Conservation (phyloP, 352 stramenopile genomes). For the Phytophthora idaei region DNA sequence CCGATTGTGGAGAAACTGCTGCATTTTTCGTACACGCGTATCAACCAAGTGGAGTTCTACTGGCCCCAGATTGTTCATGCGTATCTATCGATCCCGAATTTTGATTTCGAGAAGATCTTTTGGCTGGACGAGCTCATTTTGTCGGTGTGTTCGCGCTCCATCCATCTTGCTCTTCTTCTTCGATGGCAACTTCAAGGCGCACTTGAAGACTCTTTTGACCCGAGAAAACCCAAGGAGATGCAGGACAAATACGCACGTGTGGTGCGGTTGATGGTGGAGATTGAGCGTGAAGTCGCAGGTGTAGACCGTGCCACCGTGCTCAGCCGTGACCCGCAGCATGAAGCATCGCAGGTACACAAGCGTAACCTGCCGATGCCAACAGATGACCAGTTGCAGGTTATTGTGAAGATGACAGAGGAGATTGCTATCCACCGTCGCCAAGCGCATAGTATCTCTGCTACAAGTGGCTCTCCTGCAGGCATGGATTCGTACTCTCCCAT, state of each 20-base stretch:
- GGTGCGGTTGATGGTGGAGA: conserved; percentile 84
- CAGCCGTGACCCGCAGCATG: conserved; percentile 48
- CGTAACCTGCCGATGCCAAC: conserved; percentile 79
- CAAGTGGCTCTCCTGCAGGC: conserved; percentile 27
- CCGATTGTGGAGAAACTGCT: conserved; percentile 85
- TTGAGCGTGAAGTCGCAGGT: conserved; percentile 85
- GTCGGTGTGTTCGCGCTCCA: conserved; percentile 88
- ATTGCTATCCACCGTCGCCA: conserved; percentile 69
- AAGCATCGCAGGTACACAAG: conserved; percentile 44
- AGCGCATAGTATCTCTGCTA: conserved; percentile 40
- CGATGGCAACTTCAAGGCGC: conserved; percentile 89
- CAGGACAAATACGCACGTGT: conserved; percentile 88
- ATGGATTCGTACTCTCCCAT: conserved; percentile 43
- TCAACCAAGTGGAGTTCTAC: conserved; percentile 93
- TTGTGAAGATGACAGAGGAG: conserved; percentile 79
- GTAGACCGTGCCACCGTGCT: conserved; percentile 71
- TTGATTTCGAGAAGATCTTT: conserved; percentile 91
- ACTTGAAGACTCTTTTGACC: conserved; percentile 84
- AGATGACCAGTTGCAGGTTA: conserved; percentile 85
- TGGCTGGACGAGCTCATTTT: conserved; percentile 89
- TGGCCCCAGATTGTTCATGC: conserved; percentile 91
- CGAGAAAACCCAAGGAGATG: conserved; percentile 78
- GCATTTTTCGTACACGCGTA: conserved; percentile 87
- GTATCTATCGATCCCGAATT: conserved; percentile 88
- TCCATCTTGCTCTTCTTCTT: conserved; percentile 83